These are phyloP conservation scores for Nicotiana rustica DNA, from an alignment of 305 asterid species.

Conservation along the genomic window DNA sequence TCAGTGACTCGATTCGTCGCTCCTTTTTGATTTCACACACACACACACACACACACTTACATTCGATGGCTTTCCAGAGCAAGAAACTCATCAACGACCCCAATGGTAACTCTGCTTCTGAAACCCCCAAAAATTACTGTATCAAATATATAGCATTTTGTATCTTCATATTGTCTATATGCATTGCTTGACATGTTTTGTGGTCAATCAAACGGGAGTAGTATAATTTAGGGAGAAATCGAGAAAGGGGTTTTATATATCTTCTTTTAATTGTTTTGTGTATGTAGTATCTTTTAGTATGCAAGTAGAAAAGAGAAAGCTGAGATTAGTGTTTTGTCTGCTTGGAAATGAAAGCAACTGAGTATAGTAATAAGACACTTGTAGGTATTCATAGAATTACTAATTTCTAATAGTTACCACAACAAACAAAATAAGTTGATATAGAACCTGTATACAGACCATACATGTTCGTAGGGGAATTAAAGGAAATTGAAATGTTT, in stretches of 20 bases:
- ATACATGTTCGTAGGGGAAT: too few relatives aligned
- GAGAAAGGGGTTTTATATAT: not conserved
- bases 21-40: not conserved
- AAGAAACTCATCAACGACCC: slow-evolving; percentile 97
- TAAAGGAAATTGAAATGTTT: too few relatives aligned
- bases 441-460: too few relatives aligned
- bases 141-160: not conserved
- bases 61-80: slow-evolving; percentile 66
- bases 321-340: slow-evolving; percentile 8
- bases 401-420: not conserved
- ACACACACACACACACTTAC: not conserved
- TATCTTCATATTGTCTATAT: not conserved
- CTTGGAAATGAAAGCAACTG: slow-evolving; percentile 4
- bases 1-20: slow-evolving; percentile 3
- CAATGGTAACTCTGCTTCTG: slow-evolving; percentile 54
- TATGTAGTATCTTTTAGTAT: not conserved
- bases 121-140: slow-evolving; percentile 32
- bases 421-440: not conserved
- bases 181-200: not conserved
- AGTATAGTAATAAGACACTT: not conserved
- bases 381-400: not conserved
- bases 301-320: slow-evolving; percentile 16
- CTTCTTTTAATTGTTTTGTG: not conserved
- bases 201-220: too few relatives aligned
- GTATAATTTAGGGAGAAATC: too few relatives aligned